Conservation (phyloP, 352 stramenopile genomes). For the Globisporangium cystogenes region DNA sequence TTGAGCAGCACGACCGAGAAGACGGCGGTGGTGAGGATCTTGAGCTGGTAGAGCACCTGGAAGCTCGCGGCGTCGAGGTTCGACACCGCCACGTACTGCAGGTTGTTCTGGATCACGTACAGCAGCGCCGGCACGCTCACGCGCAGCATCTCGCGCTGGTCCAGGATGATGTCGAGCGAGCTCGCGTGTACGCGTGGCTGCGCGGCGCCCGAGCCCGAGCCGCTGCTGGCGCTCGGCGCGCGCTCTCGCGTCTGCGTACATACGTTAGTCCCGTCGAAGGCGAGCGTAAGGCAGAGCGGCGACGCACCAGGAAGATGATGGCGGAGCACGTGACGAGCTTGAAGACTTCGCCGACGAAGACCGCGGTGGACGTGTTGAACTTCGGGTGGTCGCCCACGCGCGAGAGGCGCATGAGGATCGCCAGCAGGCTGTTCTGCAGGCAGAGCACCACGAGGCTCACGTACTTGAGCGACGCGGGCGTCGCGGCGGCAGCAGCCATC, state of each 20-base stretch:
- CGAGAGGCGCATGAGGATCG: slow-evolving; percentile 79
- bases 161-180: slow-evolving; percentile 42
- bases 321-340: slow-evolving; percentile 49
- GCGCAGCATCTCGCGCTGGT: slow-evolving; percentile 53
- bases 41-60: slow-evolving; percentile 85
- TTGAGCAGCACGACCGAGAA: slow-evolving; percentile 81
- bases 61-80: slow-evolving; percentile 79
- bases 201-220: neutral
- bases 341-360: slow-evolving; percentile 66
- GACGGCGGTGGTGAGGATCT: slow-evolving; percentile 83
- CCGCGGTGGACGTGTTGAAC: slow-evolving; percentile 71
- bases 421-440: slow-evolving; percentile 73
- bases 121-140: slow-evolving; percentile 73
- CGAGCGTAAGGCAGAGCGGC: too few relatives aligned
- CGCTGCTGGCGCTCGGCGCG: neutral
- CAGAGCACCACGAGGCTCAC: slow-evolving; percentile 72
- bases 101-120: slow-evolving; percentile 83
- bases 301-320: slow-evolving; percentile 38
- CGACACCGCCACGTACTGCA: slow-evolving; percentile 76
- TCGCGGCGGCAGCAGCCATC: slow-evolving; percentile 1
- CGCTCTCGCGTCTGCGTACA: neutral
- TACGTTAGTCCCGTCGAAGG: too few relatives aligned
- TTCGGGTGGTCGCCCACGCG: slow-evolving; percentile 59
- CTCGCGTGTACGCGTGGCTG: slow-evolving; percentile 10
- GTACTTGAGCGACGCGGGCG: slow-evolving; percentile 61